Conservation (phyloP, 352 stramenopile genomes). For the Phytopythium chamaehyphon region DNA sequence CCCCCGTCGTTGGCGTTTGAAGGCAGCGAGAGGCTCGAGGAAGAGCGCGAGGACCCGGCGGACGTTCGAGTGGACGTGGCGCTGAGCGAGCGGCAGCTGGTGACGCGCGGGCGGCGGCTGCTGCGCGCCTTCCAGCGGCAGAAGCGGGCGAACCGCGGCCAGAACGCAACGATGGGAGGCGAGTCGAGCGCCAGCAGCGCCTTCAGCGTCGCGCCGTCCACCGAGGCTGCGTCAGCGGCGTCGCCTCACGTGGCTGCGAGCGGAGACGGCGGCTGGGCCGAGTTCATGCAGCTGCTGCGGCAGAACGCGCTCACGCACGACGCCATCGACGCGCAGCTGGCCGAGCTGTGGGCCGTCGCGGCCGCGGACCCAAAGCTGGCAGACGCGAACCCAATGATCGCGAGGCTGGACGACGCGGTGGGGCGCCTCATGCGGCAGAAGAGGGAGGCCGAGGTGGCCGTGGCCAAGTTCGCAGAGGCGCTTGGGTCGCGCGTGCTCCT, state of each 20-base stretch:
- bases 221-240: constrained; percentile 9
- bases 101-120: constrained; percentile 36
- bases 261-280: constrained; percentile 24
- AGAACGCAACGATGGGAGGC: constrained; percentile 1
- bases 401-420: constrained; percentile 23
- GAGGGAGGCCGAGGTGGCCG: constrained; percentile 27
- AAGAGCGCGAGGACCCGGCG: constrained; percentile 1
- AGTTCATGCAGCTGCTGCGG: constrained; percentile 34
- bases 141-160: constrained; percentile 23
- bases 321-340: constrained; percentile 19
- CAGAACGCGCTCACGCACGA: constrained; percentile 24
- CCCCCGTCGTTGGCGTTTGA: neutral
- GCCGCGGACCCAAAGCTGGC: constrained; percentile 4
- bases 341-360: constrained; percentile 20
- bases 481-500: constrained; percentile 28
- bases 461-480: constrained; percentile 29
- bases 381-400: constrained; percentile 14
- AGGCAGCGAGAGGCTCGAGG: neutral
- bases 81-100: constrained; percentile 32
- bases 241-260: constrained; percentile 12
- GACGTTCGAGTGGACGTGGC: too few relatives aligned
- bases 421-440: constrained; percentile 39
- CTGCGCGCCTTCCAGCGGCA: constrained; percentile 44
- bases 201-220: constrained; percentile 19
- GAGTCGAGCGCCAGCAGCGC: constrained; percentile 10